Percentiles rank a stretch among this genome's conserved stretches.
These are phyloP conservation scores for Moesziomyces antarcticus DNA, from an alignment of 1,284 basidiomycete genomes.

Conservation along the genomic window DNA sequence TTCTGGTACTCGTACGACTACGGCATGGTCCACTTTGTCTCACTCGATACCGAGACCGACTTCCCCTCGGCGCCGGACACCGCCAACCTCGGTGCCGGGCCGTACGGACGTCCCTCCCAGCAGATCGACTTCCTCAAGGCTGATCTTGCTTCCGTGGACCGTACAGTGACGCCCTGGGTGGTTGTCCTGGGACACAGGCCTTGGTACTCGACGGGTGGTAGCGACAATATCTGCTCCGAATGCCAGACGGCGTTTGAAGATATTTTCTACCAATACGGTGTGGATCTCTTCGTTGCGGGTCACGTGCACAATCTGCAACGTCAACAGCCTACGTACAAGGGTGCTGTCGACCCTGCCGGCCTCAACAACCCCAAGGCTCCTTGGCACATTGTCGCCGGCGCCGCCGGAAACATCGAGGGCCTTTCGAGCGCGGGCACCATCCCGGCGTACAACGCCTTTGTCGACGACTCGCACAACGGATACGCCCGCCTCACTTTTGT, in stretches of 20 bases:
- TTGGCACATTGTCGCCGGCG: slow-evolving; percentile 64
- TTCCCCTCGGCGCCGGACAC: slow-evolving; percentile 49
- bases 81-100: slow-evolving; percentile 32
- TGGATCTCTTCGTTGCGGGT: slow-evolving; percentile 66
- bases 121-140: slow-evolving; percentile 57
- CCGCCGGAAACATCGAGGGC: slow-evolving; percentile 67
- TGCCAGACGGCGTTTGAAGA: slow-evolving; percentile 67
- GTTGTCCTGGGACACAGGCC: slow-evolving; percentile 67
- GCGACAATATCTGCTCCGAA: slow-evolving; percentile 52
- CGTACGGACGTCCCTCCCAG: slow-evolving; percentile 23
- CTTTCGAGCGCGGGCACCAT: slow-evolving; percentile 21
- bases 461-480: slow-evolving; percentile 35
- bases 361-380: slow-evolving; percentile 65
- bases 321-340: slow-evolving; percentile 61
- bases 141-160: slow-evolving; percentile 67
- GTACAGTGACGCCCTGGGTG: slow-evolving; percentile 68
- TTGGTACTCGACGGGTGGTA: slow-evolving; percentile 52
- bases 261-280: slow-evolving; percentile 65
- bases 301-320: slow-evolving; percentile 69
- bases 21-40: slow-evolving; percentile 54
- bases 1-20: slow-evolving; percentile 57
- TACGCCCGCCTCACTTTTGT: slow-evolving; percentile 59
- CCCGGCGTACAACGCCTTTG: slow-evolving; percentile 32
- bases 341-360: slow-evolving; percentile 49
- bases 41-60: slow-evolving; percentile 59